Percentiles rank a stretch among this genome's conserved stretches.
Conservation (phyloP, 345 rosid species). For the Gossypium sturtianum region DNA sequence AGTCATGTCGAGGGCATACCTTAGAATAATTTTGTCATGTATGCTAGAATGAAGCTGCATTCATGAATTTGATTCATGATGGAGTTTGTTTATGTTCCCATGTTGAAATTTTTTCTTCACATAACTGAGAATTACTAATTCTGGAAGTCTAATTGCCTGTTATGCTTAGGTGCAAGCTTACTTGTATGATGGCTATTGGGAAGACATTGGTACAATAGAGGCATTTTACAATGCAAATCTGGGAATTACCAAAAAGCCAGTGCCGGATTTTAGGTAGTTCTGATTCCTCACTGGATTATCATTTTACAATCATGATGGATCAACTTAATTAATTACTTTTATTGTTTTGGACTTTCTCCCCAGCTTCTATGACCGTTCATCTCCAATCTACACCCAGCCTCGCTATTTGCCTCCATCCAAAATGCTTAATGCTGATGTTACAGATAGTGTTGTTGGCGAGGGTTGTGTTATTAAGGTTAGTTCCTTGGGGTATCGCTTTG, state of each 20-base stretch:
- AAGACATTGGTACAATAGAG: slow-evolving; percentile 95
- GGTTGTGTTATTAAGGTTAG: slow-evolving; percentile 80
- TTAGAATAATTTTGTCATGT: not conserved
- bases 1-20: not conserved
- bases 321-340: not conserved
- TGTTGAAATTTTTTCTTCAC: not conserved
- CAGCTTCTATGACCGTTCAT: slow-evolving; percentile 92
- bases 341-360: slow-evolving; percentile 5
- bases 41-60: not conserved
- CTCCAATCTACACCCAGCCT: slow-evolving; percentile 93
- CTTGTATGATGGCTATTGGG: slow-evolving; percentile 96
- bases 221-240: slow-evolving; percentile 94
- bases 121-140: not conserved
- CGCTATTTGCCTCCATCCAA: slow-evolving; percentile 91
- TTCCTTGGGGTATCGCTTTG: not conserved
- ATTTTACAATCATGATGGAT: not conserved
- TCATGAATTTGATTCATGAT: not conserved
- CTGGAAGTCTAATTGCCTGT: not conserved
- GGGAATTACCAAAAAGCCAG: slow-evolving; percentile 88
- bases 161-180: slow-evolving; percentile 83
- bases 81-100: not conserved
- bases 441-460: slow-evolving; percentile 89
- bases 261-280: slow-evolving; percentile 91
- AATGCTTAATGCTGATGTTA: slow-evolving; percentile 96
- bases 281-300: not conserved